Base-by-base conservation (phyloP, 2,329 filamentous ascomycete species). In the Penicillium hesseltinei region DNA sequence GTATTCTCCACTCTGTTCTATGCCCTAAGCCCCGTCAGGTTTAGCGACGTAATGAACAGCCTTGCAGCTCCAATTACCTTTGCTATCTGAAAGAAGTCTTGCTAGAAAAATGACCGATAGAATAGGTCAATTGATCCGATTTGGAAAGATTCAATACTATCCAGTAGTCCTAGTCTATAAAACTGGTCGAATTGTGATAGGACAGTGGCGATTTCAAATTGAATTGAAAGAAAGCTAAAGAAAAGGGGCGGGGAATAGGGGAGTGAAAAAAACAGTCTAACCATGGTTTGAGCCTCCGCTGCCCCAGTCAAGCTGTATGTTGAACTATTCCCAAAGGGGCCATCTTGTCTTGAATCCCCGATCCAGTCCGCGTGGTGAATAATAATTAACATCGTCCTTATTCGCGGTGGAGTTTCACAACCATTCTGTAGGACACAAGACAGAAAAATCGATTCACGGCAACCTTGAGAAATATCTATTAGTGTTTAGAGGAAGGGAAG, bases 241-340 rank as follows among this genome's bases (percentile, higher is more conserved):
- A 63, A 65, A 62, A 59, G 59, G 61, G 59, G 59, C 52, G 58
- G 59, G 59, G 61, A 60, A 64, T 39, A 56, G 48, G 50, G 38
- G 49, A 51, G 39, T 40, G 46, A 62, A 64, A 61, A 62, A 62
- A 62, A 62, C 57, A 27, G 38, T 36, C 43, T 56, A 62, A 51
- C 69, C 67, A 67, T 66, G 69, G 68, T 66, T 55, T 72, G 63
- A 68, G 65, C 65, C 69, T 69, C 69, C 66, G 62, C 63, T 56
- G 58, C 64, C 64, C 63, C 57, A 53, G 46, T 55, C 51, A 51
- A 58, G 44, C 53, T 51, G 53, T 42, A 51, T 53, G 42, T 43
- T 45, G 46, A 25, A 21, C 65, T 50, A 62, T 65, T 56, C 68
- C 65, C 25, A 62, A 69, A 60, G 19, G 27, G 58, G 66, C 5